These are phyloP conservation scores for Dothistroma septosporum DNA, from an alignment of 2,329 filamentous ascomycete species.

Conservation along the genomic window DNA sequence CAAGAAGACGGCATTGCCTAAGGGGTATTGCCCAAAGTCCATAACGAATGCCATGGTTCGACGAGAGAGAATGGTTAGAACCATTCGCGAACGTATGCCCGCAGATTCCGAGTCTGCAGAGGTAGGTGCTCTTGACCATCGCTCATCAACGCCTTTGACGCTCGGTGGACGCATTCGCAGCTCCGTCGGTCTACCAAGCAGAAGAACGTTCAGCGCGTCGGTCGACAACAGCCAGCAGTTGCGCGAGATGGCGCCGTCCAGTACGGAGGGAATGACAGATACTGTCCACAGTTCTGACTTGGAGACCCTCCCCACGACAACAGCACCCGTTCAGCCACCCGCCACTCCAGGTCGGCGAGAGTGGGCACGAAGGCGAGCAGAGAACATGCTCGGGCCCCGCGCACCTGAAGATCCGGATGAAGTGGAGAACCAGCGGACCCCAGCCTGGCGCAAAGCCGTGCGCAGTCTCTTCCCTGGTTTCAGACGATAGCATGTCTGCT, in stretches of 20 bases:
- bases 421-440: slow-evolving; percentile 25
- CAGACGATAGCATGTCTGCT: slow-evolving; percentile 10
- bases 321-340: slow-evolving; percentile 13
- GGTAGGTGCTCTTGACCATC: slow-evolving; percentile 10
- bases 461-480: slow-evolving; percentile 28
- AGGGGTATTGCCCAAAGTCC: slow-evolving; percentile 52
- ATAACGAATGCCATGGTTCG: slow-evolving; percentile 86
- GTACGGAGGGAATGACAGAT: neutral
- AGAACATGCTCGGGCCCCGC: slow-evolving; percentile 39
- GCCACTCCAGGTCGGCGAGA: slow-evolving; percentile 36
- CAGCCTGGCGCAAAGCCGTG: slow-evolving; percentile 31
- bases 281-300: slow-evolving; percentile 1
- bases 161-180: neutral
- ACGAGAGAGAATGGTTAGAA: slow-evolving; percentile 66
- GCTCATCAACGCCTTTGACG: slow-evolving; percentile 1
- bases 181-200: slow-evolving; percentile 11
- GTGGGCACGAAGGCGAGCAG: slow-evolving; percentile 44
- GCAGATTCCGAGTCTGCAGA: slow-evolving; percentile 12
- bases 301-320: neutral
- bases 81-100: slow-evolving; percentile 50
- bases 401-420: slow-evolving; percentile 29
- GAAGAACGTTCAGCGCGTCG: slow-evolving; percentile 10
- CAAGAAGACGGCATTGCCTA: slow-evolving; percentile 75
- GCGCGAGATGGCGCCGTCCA: slow-evolving; percentile 12
- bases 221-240: slow-evolving; percentile 19